These are phyloP conservation scores for Firmiana major DNA, from an alignment of 345 rosid species.

Conservation along the genomic window DNA sequence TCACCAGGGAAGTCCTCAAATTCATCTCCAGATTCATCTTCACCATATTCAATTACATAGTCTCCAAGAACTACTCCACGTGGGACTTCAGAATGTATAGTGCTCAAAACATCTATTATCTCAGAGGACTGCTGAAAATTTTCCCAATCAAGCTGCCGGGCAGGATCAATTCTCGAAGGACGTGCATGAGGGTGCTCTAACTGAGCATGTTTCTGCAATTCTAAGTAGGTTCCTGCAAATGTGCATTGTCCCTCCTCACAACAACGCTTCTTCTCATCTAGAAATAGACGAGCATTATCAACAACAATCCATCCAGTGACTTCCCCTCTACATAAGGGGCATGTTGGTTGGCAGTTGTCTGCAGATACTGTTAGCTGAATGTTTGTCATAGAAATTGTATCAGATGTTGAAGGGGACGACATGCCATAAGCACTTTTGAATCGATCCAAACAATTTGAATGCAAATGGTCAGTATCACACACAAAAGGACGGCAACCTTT, in stretches of 20 bases:
- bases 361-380: constrained; percentile 35
- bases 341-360: constrained; percentile 50
- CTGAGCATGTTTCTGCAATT: constrained; percentile 69
- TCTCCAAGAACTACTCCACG: constrained; percentile 95
- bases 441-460: constrained; percentile 89
- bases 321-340: constrained; percentile 94
- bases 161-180: constrained; percentile 88
- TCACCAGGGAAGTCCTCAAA: constrained; percentile 76
- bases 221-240: constrained; percentile 61
- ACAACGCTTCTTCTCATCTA: constrained; percentile 51
- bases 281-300: constrained; percentile 62
- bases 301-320: constrained; percentile 83
- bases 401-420: constrained; percentile 50
- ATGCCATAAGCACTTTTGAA: constrained; percentile 72
- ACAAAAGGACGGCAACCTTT: constrained; percentile 90
- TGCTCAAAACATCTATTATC: constrained; percentile 90
- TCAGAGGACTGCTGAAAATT: constrained; percentile 97
- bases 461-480: constrained; percentile 81
- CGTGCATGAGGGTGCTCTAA: constrained; percentile 82
- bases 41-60: constrained; percentile 95
- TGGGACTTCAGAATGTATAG: constrained; percentile 95
- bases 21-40: constrained; percentile 82
- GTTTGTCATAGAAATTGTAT: constrained; percentile 25
- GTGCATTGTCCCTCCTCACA: constrained; percentile 72
- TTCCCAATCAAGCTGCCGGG: constrained; percentile 91